Evolutionary conservation across 768 basidiomycete species (phyloP).

Genomic region (Tephrocybe sp.): DNA sequence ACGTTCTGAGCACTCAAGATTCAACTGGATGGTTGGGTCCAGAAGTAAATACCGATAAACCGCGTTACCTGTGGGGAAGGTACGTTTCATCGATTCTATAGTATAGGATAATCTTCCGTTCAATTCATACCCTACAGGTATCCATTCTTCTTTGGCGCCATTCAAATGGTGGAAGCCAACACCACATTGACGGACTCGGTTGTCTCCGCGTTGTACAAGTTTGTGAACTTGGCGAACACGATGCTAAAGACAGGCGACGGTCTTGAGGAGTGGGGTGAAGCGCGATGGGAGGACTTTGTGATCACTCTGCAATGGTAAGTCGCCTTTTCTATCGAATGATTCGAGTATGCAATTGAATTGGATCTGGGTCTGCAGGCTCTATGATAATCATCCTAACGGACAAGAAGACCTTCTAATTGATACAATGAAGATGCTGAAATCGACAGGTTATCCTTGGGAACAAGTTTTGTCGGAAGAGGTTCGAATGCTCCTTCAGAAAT

Average conservation of each 20-base stretch:
- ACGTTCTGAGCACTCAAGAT: conserved; percentile 50
- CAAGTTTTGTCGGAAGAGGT: conserved; percentile 47
- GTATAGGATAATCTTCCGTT: neutral
- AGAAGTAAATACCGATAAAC: conserved; percentile 49
- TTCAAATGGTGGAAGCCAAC: conserved; percentile 51
- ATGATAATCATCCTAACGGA: conserved; percentile 49
- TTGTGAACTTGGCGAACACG: conserved; percentile 47
- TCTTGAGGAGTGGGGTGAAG: conserved; percentile 49
- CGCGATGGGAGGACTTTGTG: conserved; percentile 60
- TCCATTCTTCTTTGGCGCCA: conserved; percentile 57
- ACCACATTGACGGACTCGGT: conserved; percentile 40
- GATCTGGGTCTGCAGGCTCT: conserved; percentile 36
- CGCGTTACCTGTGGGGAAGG: conserved; percentile 54
- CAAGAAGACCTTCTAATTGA: conserved; percentile 47
- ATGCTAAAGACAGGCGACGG: conserved; percentile 54
- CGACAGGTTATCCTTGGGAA: conserved; percentile 53
- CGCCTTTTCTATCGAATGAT: neutral
- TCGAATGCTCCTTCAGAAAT: neutral
- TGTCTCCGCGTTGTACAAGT: conserved; percentile 49
- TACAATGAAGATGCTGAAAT: conserved; percentile 52
- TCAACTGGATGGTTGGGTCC: conserved; percentile 56
- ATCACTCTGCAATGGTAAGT: conserved; percentile 51
- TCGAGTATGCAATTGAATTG: neutral
- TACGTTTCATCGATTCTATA: conserved; percentile 7
- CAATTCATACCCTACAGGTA: conserved; percentile 29